Conservation (phyloP, 345 rosid genomes). For the Chamaenerion angustifolium region DNA sequence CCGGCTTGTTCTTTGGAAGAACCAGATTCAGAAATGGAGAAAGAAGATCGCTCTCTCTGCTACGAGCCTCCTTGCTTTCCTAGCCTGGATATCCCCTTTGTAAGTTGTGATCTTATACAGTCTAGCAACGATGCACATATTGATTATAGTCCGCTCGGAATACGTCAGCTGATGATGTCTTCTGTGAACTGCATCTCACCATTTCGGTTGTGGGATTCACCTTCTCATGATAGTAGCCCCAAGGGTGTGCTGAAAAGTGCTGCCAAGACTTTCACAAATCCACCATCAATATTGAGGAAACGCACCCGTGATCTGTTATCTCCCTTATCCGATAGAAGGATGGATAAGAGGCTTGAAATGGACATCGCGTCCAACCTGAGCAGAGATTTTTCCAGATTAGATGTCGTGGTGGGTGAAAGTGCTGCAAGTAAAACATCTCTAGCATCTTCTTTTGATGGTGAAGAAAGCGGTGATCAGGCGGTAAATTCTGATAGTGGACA, state of each 20-base stretch:
- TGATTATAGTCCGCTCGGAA: constrained; percentile 95
- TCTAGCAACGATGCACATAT: constrained; percentile 67
- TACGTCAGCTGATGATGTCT: constrained; percentile 89
- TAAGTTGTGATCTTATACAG: constrained; percentile 89
- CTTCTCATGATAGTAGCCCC: constrained; percentile 54
- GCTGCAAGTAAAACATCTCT: constrained; percentile 21
- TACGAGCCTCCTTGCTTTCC: constrained; percentile 99
- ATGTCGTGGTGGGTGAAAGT: constrained; percentile 57
- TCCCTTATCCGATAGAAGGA: constrained; percentile 69
- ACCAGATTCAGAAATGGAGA: constrained; percentile 19
- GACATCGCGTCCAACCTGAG: constrained; percentile 55
- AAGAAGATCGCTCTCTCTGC: constrained; percentile 52
- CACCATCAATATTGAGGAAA: constrained; percentile 89
- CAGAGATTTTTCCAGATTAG: constrained; percentile 71
- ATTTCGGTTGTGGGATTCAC: constrained; percentile 85
- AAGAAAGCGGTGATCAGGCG: constrained; percentile 22
- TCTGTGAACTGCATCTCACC: constrained; percentile 79
- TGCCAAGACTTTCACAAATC: constrained; percentile 51
- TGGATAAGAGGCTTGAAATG: constrained; percentile 71
- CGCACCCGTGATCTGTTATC: constrained; percentile 74
- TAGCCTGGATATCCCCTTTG: constrained; percentile 79
- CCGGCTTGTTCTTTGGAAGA: constrained; percentile 27
- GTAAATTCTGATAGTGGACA: not conserved
- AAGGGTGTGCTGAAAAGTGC: constrained; percentile 66
- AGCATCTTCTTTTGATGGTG: constrained; percentile 35